A percentile compares a stretch with the other conserved stretches of the same genome.
phyloP scores from a whole-genome alignment of 371 early-diverging fungal species.

The Mucor piriformis region DNA sequence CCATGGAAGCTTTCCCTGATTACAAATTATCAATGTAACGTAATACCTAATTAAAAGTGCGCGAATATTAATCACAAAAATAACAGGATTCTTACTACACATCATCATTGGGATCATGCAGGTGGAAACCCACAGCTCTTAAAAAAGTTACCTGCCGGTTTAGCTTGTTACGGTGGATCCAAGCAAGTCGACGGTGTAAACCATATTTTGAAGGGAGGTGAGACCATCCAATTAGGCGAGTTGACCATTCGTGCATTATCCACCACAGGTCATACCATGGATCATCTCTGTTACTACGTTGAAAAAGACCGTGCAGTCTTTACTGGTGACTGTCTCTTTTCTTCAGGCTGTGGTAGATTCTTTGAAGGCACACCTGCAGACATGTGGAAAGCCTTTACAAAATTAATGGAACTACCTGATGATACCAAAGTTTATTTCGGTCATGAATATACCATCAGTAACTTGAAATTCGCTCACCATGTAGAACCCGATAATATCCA shows the following conservation, averaged over 20 bases:
- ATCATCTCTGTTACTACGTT: constrained; percentile 53
- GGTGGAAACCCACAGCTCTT: constrained; percentile 72
- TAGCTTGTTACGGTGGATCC: constrained; percentile 54
- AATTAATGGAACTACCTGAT: constrained; percentile 70
- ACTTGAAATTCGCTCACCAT: constrained; percentile 53
- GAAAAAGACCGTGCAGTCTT: constrained; percentile 34
- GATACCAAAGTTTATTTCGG: constrained; percentile 91
- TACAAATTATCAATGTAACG: constrained; percentile 52
- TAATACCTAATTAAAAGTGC: too few relatives aligned
- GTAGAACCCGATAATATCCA: constrained; percentile 46
- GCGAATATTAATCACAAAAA: too few relatives aligned
- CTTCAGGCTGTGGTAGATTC: constrained; percentile 85
- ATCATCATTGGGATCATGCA: constrained; percentile 84
- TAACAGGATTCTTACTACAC: constrained; percentile 67
- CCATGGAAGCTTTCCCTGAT: constrained; percentile 33
- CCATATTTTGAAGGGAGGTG: constrained; percentile 62
- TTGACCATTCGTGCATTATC: constrained; percentile 52
- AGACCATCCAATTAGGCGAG: constrained; percentile 67
- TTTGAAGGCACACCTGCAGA: constrained; percentile 90
- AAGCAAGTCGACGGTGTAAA: constrained; percentile 59
- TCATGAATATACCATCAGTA: constrained; percentile 88
- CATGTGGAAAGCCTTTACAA: constrained; percentile 79
- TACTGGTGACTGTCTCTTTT: constrained; percentile 45
- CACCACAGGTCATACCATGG: constrained; percentile 86
- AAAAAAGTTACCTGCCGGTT: not conserved